Conservation (phyloP, 1,284 basidiomycete genomes). For the Marasmius oreades region DNA sequence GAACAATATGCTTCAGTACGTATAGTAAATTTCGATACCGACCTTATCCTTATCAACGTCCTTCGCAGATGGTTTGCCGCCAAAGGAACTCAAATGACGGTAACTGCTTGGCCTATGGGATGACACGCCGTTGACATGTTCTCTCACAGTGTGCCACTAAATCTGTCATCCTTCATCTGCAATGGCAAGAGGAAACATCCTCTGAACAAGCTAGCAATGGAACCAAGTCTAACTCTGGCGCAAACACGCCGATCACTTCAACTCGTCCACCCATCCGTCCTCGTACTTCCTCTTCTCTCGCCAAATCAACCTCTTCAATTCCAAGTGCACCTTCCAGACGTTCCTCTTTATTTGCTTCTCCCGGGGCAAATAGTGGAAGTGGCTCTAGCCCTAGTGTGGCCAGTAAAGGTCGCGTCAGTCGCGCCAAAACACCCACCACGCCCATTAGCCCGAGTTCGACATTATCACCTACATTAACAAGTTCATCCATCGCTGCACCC, state of each 20-base stretch:
- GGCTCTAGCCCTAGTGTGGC: slow-evolving; percentile 7
- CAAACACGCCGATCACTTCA: slow-evolving; percentile 7
- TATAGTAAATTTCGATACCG: slow-evolving; percentile 12
- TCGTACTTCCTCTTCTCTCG: slow-evolving; percentile 41
- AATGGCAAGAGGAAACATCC: slow-evolving; percentile 76
- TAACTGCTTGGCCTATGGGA: slow-evolving; percentile 30
- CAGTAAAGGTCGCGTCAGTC: slow-evolving; percentile 27
- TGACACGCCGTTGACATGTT: neutral
- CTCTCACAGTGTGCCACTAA: slow-evolving; percentile 78
- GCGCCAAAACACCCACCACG: slow-evolving; percentile 29
- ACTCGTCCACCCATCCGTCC: slow-evolving; percentile 25
- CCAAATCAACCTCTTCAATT: slow-evolving; percentile 46
- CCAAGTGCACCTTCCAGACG: slow-evolving; percentile 41
- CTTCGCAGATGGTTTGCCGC: slow-evolving; percentile 78
- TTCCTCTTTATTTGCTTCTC: slow-evolving; percentile 34
- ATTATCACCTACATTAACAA: slow-evolving; percentile 19
- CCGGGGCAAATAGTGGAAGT: slow-evolving; percentile 1
- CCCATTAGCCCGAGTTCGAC: slow-evolving; percentile 42
- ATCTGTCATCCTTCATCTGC: slow-evolving; percentile 81
- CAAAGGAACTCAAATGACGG: slow-evolving; percentile 87
- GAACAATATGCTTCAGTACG: slow-evolving; percentile 80
- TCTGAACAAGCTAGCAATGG: slow-evolving; percentile 12
- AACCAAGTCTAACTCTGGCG: slow-evolving; percentile 18
- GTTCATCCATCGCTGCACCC: slow-evolving; percentile 20
- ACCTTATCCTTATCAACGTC: slow-evolving; percentile 3